These are phyloP conservation scores for Botrytis porri DNA, from an alignment of 2,329 filamentous ascomycete genomes.

Conservation along the genomic window DNA sequence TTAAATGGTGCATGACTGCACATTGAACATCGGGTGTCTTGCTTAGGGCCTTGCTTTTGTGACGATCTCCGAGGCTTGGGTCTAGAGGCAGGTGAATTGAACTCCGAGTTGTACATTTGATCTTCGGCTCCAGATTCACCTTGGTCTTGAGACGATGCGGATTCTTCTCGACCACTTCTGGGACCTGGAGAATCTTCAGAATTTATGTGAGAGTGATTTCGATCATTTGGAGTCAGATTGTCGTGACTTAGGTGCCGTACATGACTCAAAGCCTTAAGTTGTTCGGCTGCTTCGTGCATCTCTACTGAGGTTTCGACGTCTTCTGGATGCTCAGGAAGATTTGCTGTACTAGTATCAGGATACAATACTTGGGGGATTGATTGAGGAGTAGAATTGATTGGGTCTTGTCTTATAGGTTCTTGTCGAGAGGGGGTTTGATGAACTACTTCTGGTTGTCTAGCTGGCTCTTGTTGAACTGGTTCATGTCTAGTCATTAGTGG, in stretches of 20 bases:
- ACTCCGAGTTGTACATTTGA: conserved; percentile 37
- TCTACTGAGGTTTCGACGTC: conserved; percentile 63
- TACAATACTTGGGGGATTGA: conserved; percentile 32
- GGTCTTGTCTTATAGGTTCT: conserved; percentile 30
- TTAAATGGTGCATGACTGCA: conserved; percentile 66
- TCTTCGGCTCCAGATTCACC: conserved; percentile 45
- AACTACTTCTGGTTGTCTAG: conserved; percentile 21
- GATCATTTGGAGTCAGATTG: conserved; percentile 31
- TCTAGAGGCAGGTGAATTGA: conserved; percentile 37
- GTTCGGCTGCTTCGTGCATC: conserved; percentile 66
- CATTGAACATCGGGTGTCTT: conserved; percentile 58
- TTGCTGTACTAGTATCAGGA: conserved; percentile 29
- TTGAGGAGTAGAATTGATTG: conserved; percentile 33
- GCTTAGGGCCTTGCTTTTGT: conserved; percentile 46
- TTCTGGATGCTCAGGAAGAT: conserved; percentile 42
- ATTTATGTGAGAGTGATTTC: conserved; percentile 37
- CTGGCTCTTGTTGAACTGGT: conserved; percentile 31
- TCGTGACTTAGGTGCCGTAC: conserved; percentile 56
- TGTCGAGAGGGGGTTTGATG: conserved; percentile 25
- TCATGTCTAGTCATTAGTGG: conserved; percentile 44
- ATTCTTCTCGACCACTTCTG: conserved; percentile 43
- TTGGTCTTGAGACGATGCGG: conserved; percentile 41
- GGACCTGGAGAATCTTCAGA: conserved; percentile 36
- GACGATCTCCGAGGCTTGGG: conserved; percentile 37
- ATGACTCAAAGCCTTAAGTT: conserved; percentile 63